Base-by-base conservation (phyloP, 371 early-diverging fungal genomes). In the Basidiobolus heterosporus region DNA sequence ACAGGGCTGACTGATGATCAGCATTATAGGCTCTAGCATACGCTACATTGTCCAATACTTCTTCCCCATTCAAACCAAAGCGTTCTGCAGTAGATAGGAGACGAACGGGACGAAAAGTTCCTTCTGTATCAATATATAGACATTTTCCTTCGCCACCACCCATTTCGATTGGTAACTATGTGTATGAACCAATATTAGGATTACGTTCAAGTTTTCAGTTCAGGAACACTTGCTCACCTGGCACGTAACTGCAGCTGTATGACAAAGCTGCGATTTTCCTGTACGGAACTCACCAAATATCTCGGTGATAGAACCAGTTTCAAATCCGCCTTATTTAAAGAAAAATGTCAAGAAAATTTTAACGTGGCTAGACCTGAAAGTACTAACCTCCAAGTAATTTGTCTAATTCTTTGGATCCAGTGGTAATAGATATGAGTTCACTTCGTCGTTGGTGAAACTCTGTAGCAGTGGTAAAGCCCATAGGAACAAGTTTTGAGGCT, bases 261-360 rank as follows among this genome's bases (percentile, higher is more conserved):
- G 98, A 64, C 99, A 98, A 15, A 99, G 50, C 65, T 99, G 99
- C 50, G 92, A 91, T 68, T 99, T 99, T 56, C 99, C 99, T 1
- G 99, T 98, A 55, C 99, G 74, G 62, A 98, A 99, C 65, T 99
- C 99, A 19, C 99, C 99, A 82, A 98, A 99, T 2, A 99, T 70
- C 60, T 99, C 99, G 15, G 99, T 99, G 48, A 99, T 98, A 3
- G 86, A 78, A 1, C 99, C 98, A 2, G 98, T 94, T 61, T 99
- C 99, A 46, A 99, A 77, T 16, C 99, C 99, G 44, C 92, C 86
- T 74, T 48, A n/a, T n/a, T 6, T 14, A 9, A 21, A n/a, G 20
- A 22, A 46, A n/a, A 3, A 21, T 5, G 36, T 18, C 24, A 42
- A 43, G 39, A 37, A 17, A 38, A 15, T 44, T 17, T 2, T 13